These are phyloP conservation scores for Pittosporum tobira DNA, from an alignment of 129 eudicot genomes.

Conservation along the genomic window DNA sequence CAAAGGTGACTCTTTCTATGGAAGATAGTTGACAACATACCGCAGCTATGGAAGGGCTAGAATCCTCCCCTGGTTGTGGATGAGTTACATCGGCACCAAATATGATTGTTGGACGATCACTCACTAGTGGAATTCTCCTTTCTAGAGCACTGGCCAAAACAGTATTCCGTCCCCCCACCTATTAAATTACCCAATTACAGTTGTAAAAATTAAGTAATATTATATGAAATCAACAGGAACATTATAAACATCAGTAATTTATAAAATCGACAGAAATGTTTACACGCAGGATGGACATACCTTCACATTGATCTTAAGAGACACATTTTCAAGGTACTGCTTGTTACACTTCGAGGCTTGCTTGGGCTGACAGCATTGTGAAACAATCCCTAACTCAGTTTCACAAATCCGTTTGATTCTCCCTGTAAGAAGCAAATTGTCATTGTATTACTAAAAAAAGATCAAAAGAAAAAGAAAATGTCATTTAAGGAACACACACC, in stretches of 20 bases:
- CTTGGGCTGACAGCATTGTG: slow-evolving; percentile 74
- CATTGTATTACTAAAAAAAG: too few relatives aligned
- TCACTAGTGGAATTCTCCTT: slow-evolving; percentile 30
- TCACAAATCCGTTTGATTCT: slow-evolving; percentile 72
- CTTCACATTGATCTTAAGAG: slow-evolving; percentile 82
- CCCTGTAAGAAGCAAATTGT: slow-evolving; percentile 30
- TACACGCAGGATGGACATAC: slow-evolving; percentile 21
- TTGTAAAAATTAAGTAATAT: too few relatives aligned
- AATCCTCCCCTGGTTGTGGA: slow-evolving; percentile 84
- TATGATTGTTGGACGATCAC: slow-evolving; percentile 59
- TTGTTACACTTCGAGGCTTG: slow-evolving; percentile 25
- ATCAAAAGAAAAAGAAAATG: too few relatives aligned
- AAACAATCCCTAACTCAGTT: slow-evolving; percentile 73
- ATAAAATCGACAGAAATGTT: background rate
- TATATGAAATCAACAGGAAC: background rate
- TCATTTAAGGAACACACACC: background rate
- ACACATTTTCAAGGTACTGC: slow-evolving; percentile 66
- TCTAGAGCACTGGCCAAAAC: slow-evolving; percentile 29
- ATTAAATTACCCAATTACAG: background rate
- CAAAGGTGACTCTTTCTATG: too few relatives aligned
- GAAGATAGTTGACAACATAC: slow-evolving; percentile 17
- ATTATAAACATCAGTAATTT: background rate
- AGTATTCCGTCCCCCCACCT: slow-evolving; percentile 79
- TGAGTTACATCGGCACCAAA: slow-evolving; percentile 98
- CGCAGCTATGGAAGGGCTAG: slow-evolving; percentile 80